Evolutionary conservation across 2,329 filamentous ascomycete genomes (phyloP), one percentile per base, ranked within the genome.

Genomic region (Botrytis fabae): DNA sequence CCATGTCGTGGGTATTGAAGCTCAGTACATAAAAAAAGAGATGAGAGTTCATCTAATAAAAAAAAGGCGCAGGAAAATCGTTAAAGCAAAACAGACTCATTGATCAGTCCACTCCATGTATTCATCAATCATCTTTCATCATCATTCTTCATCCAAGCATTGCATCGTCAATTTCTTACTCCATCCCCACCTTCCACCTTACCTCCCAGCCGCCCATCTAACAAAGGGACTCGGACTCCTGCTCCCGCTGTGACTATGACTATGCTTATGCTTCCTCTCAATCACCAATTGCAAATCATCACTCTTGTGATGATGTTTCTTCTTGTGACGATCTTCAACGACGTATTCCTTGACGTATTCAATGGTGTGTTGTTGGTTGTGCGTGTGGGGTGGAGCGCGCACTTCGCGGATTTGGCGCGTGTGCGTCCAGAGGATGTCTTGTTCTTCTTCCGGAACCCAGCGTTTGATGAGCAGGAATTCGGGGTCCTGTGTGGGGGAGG

Each of bases 381-480:
- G 51, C 42, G 10, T 32, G 62, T 14, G 10, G 78, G 35, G 79
- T 75, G 3, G 69, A 8, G 79, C 5, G 70, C 80, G 74, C 22
- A 76, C 73, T 66, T 81, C 80, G 18, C 80, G 74, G 75, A 93
- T 80, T 61, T 86, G 83, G 75, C 86, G 86, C 4, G 92, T 93
- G 82, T 94, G 91, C 61, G 88, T 86, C 86, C 92, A 95, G 66
- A 94, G 86, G 73, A 89, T 84, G 73, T 93, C 88, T 78, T 93
- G 92, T 80, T 93, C 88, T 75, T 88, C 87, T 77, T 93, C 90
- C 6, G 89, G 87, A 69, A 94, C 89, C 89, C 89, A 93, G 72
- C 89, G 86, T 82, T 92, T 92, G 82, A 94, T 92, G 74, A 95
- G 82, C 72, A 94, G 84, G 77, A 89, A 94, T 64, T 92, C 89